Evolutionary conservation across 2,329 filamentous ascomycete species (phyloP).

Genomic region (Incumbomyces delicatus): DNA sequence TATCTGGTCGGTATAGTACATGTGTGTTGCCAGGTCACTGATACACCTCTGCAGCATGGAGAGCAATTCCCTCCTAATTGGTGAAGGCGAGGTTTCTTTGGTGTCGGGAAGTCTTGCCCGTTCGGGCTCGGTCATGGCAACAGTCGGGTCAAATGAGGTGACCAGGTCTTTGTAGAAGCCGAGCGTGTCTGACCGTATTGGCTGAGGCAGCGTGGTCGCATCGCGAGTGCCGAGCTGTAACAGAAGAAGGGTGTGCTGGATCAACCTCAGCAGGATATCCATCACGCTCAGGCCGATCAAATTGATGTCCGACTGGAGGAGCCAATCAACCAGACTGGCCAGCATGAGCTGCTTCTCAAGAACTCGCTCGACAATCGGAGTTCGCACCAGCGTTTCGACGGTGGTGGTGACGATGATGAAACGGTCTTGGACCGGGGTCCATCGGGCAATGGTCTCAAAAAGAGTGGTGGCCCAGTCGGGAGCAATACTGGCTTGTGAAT

Average conservation of each 20-base stretch:
- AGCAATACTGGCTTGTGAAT: conserved; percentile 29
- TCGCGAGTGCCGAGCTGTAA: conserved; percentile 53
- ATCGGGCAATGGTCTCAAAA: conserved; percentile 68
- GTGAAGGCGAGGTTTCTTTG: conserved; percentile 39
- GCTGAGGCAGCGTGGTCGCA: conserved; percentile 28
- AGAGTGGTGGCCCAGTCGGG: conserved; percentile 72
- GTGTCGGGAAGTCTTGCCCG: conserved; percentile 12
- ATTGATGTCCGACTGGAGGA: conserved; percentile 81
- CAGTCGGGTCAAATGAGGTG: conserved; percentile 17
- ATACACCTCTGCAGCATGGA: conserved; percentile 69
- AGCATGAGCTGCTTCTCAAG: conserved; percentile 66
- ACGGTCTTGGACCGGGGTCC: conserved; percentile 88
- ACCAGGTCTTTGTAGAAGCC: conserved; percentile 22
- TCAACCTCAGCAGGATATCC: conserved; percentile 77
- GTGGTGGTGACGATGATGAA: conserved; percentile 79
- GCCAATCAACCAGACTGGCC: conserved; percentile 66
- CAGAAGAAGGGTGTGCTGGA: conserved; percentile 71
- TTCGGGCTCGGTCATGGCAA: conserved; percentile 10
- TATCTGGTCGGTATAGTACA: conserved; percentile 95
- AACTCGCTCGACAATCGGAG: conserved; percentile 59
- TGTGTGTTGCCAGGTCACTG: conserved; percentile 81
- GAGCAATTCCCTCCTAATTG: conserved; percentile 53
- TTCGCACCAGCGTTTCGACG: conserved; percentile 64
- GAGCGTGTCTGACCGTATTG: conserved; percentile 27
- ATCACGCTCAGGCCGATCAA: conserved; percentile 93